phyloP scores from a whole-genome alignment of 164 flowering plant genomes.

The grape (Vitis vinifera) region DNA sequence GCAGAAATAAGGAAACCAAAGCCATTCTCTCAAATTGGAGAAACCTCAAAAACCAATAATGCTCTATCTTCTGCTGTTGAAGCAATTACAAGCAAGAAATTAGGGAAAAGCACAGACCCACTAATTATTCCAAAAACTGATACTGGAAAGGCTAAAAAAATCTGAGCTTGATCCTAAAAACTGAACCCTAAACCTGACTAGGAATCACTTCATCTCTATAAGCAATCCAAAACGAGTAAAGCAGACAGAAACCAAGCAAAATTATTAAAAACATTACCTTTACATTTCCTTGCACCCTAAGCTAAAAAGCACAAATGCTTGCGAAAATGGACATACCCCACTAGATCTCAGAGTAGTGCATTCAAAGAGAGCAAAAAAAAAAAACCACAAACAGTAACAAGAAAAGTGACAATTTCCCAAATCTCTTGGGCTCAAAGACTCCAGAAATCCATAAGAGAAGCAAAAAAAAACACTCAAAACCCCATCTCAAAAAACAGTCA shows the following conservation, averaged over 20 bases:
- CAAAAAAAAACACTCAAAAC: constrained; percentile 4
- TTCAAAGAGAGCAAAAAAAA: constrained; percentile 32
- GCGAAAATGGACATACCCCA: constrained; percentile 39
- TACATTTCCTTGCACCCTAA: constrained; percentile 47
- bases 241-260: constrained; percentile 3
- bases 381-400: constrained; percentile 23
- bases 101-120: constrained; percentile 8
- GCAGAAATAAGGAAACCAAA: not conserved
- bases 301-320: constrained; percentile 13
- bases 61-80: not conserved
- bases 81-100: constrained; percentile 12
- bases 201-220: constrained; percentile 7
- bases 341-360: constrained; percentile 56
- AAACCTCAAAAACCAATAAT: not conserved
- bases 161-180: constrained; percentile 19
- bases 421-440: constrained; percentile 32
- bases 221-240: constrained; percentile 13
- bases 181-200: constrained; percentile 7
- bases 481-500: constrained; percentile 24
- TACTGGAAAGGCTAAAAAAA: constrained; percentile 12
- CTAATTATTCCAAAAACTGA: constrained; percentile 10
- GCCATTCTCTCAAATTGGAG: not conserved
- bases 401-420: constrained; percentile 18
- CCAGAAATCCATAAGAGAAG: not conserved
- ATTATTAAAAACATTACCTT: constrained; percentile 15